These are phyloP conservation scores for Neoscytalidium dimidiatum DNA, from an alignment of 2,329 filamentous ascomycete species.

Conservation along the genomic window DNA sequence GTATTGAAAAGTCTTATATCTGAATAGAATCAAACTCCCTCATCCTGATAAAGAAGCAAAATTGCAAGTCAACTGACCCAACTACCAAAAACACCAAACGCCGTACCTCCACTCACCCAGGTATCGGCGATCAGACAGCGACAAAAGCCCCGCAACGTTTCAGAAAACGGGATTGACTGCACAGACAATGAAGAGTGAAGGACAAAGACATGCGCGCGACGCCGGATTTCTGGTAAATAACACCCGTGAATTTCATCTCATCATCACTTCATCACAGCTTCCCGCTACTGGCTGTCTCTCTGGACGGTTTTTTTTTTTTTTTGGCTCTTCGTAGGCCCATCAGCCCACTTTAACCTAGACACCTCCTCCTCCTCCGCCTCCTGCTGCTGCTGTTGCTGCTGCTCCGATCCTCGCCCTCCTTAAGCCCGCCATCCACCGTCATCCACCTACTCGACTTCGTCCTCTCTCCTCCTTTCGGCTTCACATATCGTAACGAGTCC, in stretches of 20 bases:
- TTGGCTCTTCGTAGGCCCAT: background rate
- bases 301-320: background rate
- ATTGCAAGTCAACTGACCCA: background rate
- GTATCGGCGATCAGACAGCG: background rate
- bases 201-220: constrained; percentile 1
- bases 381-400: too few species aligned
- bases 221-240: constrained; percentile 14
- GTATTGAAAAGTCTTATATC: background rate
- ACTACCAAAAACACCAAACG: background rate
- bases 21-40: background rate
- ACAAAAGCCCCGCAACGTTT: background rate
- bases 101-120: background rate
- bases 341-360: background rate
- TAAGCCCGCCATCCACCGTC: background rate
- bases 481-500: background rate
- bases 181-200: background rate
- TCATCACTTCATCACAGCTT: constrained; percentile 18
- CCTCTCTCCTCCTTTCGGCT: background rate
- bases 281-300: constrained; percentile 12
- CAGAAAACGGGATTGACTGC: background rate
- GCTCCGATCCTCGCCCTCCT: background rate
- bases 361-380: too few species aligned
- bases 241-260: constrained; percentile 17
- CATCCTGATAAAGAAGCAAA: background rate
- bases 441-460: background rate